Base-by-base conservation (phyloP, 768 basidiomycete species). In the Fomitopsis pulvina region DNA sequence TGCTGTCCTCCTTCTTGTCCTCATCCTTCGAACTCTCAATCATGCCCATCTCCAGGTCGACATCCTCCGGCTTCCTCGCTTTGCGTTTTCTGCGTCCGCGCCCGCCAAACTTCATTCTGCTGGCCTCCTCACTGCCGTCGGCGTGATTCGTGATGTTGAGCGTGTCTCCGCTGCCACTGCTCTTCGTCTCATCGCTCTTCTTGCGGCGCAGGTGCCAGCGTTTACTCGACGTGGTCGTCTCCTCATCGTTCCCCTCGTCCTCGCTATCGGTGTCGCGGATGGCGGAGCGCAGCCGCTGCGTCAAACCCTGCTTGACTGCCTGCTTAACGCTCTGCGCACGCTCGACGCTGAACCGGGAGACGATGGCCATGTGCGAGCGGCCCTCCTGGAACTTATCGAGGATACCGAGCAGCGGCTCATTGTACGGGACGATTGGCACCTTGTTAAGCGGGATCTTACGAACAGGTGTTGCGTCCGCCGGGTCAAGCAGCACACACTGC, bases 381-480 rank as follows among this genome's bases (percentile, higher is more conserved):
- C 90, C 92, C 60, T 92, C 90, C 64, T 93, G 91, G 65, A 94
- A 94, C 52, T 75, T 85, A 64, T 93, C 91, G 27, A 94, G 73
- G 53, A 92, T 88, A 22, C 86, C 82, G 12, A 93, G 76, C 0
- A 95, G 71, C 21, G 91, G 78, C 65, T 92, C 88, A 58, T 94
- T 91, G 39, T 83, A 85, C 2, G 91, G 87, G 2, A 94, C 87
- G 47, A 86, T 87, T 0, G 85, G 87, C 5, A 93, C 87, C 60
- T 84, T 88, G 67, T 92, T 92, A 41, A 95, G 71, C 0, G 88
- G 89, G 39, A 95, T 80, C 52, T 82, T 83, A 58, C 87, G 81
- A 24, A 95, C 71, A 1, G 92, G 92, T 4, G 82, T 78, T 0
- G 89, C 87, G 62, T 94, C 92, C 85, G 57, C 27, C 1, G 91